Evolutionary conservation across 495 filamentous ascomycete genomes (phyloP).

Genomic region (Hypoxylon fuscum): DNA sequence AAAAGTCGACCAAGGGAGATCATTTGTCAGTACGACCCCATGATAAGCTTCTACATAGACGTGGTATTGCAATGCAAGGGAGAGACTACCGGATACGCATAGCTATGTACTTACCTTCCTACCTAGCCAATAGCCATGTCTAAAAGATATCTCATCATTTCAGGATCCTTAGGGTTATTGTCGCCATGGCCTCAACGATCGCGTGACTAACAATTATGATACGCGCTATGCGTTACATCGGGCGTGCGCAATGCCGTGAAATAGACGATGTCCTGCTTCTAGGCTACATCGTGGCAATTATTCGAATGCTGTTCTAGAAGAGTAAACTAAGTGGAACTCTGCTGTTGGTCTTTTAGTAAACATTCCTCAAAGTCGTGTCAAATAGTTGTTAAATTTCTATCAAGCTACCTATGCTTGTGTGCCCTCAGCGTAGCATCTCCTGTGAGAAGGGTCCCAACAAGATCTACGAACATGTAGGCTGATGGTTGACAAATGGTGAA

Average conservation of each 20-base stretch:
- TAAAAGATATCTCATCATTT: constrained; percentile 20
- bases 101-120: too few relatives aligned
- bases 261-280: constrained; percentile 17
- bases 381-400: constrained; percentile 13
- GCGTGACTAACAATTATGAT: constrained; percentile 2
- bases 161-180: constrained; percentile 26
- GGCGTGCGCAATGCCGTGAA: constrained; percentile 8
- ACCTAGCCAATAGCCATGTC: constrained; percentile 14
- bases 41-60: constrained; percentile 16
- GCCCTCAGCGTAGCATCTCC: constrained; percentile 21
- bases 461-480: constrained; percentile 1
- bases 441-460: constrained; percentile 24
- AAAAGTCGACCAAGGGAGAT: constrained; percentile 12
- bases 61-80: constrained; percentile 25
- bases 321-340: constrained; percentile 1
- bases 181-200: constrained; percentile 26
- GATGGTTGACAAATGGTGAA: constrained; percentile 11
- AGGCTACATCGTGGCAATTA: constrained; percentile 12
- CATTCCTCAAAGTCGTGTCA: neutral
- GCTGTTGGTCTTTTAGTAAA: constrained; percentile 18
- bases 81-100: neutral
- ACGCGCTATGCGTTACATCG: constrained; percentile 21
- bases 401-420: constrained; percentile 12
- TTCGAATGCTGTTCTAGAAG: constrained; percentile 37
- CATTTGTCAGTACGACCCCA: constrained; percentile 19